Base-by-base conservation (phyloP, 192 early-diverging fungal genomes). In the Entomortierella chlamydospora region DNA sequence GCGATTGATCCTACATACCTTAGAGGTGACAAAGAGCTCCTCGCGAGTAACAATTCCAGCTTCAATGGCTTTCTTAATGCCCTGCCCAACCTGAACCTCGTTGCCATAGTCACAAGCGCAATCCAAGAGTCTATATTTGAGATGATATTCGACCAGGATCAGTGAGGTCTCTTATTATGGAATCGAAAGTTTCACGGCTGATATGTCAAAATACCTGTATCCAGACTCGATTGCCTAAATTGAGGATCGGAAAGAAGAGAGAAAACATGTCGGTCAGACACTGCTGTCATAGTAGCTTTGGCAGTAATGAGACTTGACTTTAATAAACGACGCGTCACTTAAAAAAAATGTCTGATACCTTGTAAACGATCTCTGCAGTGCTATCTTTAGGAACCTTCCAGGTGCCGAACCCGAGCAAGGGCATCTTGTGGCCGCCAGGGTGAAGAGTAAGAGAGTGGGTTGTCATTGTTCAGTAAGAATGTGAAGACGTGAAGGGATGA, bases 21-120 rank as follows among this genome's bases (percentile, higher is more conserved):
- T 90, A 23, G 88, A 87, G 13, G 86, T 87, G 55, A 90, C 63
- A 61, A 90, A 90, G 47, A 90, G 73, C 57, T 83, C 73, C 37
- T 86, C 80, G 39, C 91, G 85, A 50, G 83, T 89, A 41, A 87
- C 84, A 18, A 90, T 76, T 34, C 84, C 85, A 18, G 73, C 79
- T 25, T 72, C 65, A 53, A 90, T 83, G 23, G 85, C 85, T 51
- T 74, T 74, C 34, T 82, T 81, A 56, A 90, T 76, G 56, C 87
- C 90, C 31, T 76, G 63, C 41, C 90, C 89, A n/a, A 91, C 87
- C 61, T 91, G 86, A 26, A 80, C 74, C 56, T 93, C 90, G 42
- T 88, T 93, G 25, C 86, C 88, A 72, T 93, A 93, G 54, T 83
- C 84, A 54, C 83, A 73, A 31, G 91, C 92, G 51, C 84, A 81